Base-by-base conservation (phyloP, 1,284 basidiomycete genomes). In the Mixia osmundae region DNA sequence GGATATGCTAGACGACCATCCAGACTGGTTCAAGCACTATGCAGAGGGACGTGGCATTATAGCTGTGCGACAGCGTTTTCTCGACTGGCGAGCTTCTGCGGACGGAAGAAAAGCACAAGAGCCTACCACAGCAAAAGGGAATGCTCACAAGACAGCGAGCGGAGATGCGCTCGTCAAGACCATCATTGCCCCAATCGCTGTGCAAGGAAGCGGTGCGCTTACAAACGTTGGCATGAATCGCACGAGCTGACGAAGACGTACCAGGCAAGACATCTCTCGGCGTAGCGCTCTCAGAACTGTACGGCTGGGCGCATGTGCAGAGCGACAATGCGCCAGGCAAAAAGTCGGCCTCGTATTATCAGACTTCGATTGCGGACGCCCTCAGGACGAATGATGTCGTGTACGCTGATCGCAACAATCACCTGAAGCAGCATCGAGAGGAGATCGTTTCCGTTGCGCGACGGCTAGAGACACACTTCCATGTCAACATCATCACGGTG, bases 221-320 rank as follows among this genome's bases (percentile, higher is more conserved):
- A 18, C 22, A 29, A 19, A 25, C 16, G 38, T 27, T 21, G 15
- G 5, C 5, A 12, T 21, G 8, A 6, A 36, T 15, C 20, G 9
- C 9, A 31, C 18, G 5, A 18, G 15, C 29, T 36, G 11, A 31
- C n/a, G n/a, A 18, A 24, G 2, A 16, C 39, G 31, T 20, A n/a
- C 23, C 44, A 82, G 78, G 80, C 21, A 97, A 97, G 63, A 97
- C 91, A 0, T 60, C 76, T 0, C 62, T 97, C 8, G 67, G 76
- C 0, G 60, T 91, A 4, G 82, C 83, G 0, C 66, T 97, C 2
- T 45, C 62, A 1, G 62, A 72, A 39, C 62, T 97, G 1, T 91
- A 85, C 48, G 67, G 65, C 0, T 85, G 80, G 41, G 76, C 64
- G 0, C 85, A 95, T 51, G 79, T 76, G 0, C 89, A 97, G 54